These are phyloP conservation scores for Cyberlindnera nakhonratchasimensis DNA, from an alignment of 805 yeast species.

Conservation along the genomic window DNA sequence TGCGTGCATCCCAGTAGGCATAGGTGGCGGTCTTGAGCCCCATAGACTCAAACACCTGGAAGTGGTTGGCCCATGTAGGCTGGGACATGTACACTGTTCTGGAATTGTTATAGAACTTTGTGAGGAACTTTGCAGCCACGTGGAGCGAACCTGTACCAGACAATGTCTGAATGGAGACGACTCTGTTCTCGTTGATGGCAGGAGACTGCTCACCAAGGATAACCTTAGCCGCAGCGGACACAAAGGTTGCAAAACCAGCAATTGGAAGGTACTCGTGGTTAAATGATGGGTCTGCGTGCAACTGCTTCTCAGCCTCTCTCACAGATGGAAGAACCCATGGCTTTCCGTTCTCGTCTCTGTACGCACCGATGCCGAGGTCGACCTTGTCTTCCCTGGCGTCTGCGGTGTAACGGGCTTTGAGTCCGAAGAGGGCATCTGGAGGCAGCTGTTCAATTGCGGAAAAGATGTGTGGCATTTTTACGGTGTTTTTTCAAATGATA, in stretches of 20 bases:
- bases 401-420: slow-evolving; percentile 60
- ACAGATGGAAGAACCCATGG: slow-evolving; percentile 75
- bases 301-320: slow-evolving; percentile 58
- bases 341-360: slow-evolving; percentile 64
- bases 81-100: slow-evolving; percentile 63
- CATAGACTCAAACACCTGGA: slow-evolving; percentile 68
- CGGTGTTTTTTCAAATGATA: neutral
- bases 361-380: slow-evolving; percentile 83
- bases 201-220: slow-evolving; percentile 61
- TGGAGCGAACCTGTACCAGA: slow-evolving; percentile 93
- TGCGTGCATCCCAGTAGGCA: slow-evolving; percentile 80
- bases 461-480: slow-evolving; percentile 32
- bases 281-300: slow-evolving; percentile 55
- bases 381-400: slow-evolving; percentile 67
- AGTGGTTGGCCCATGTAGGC: slow-evolving; percentile 99
- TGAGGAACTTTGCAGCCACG: slow-evolving; percentile 60
- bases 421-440: slow-evolving; percentile 83
- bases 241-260: slow-evolving; percentile 67
- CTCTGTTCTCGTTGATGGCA: slow-evolving; percentile 44
- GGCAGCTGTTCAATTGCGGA: slow-evolving; percentile 62
- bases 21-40: slow-evolving; percentile 68
- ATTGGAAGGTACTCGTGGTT: slow-evolving; percentile 91
- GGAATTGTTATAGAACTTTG: slow-evolving; percentile 34
- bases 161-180: slow-evolving; percentile 69
- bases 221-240: slow-evolving; percentile 66